These are phyloP conservation scores for Lathyrus tuberosus DNA, from an alignment of 306 rosid species.

Conservation along the genomic window DNA sequence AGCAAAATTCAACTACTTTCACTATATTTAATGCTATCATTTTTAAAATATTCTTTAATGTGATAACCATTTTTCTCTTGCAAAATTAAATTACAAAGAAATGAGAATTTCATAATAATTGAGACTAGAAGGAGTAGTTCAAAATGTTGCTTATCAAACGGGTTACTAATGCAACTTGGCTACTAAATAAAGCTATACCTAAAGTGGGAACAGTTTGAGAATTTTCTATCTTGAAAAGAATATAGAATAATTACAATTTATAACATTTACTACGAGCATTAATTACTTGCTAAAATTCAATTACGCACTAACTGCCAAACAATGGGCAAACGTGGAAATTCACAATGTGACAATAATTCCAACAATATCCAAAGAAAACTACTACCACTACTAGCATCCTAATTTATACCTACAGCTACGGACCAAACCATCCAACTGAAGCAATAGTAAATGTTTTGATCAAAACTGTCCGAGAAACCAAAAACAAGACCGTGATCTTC, in stretches of 20 bases:
- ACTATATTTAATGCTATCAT: too few species aligned
- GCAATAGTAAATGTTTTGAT: slow-evolving; percentile 5
- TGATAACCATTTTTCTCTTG: too few species aligned
- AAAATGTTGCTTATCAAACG: neutral
- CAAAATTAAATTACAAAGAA: too few species aligned
- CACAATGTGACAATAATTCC: slow-evolving; percentile 41
- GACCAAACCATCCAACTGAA: slow-evolving; percentile 22
- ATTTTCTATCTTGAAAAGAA: slow-evolving; percentile 17
- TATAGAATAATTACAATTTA: slow-evolving; percentile 17
- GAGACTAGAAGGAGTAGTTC: neutral
- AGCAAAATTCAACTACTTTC: too few species aligned
- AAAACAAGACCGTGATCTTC: slow-evolving; percentile 25
- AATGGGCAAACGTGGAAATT: slow-evolving; percentile 39
- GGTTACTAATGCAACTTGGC: slow-evolving; percentile 3
- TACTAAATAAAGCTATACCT: neutral
- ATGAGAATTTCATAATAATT: too few species aligned
- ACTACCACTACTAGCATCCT: slow-evolving; percentile 24
- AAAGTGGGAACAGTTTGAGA: neutral
- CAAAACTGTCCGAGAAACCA: slow-evolving; percentile 24
- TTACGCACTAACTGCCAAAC: slow-evolving; percentile 35
- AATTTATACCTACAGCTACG: slow-evolving; percentile 37
- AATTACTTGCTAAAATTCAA: slow-evolving; percentile 31
- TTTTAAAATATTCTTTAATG: too few species aligned
- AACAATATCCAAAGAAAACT: slow-evolving; percentile 14
- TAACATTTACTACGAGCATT: slow-evolving; percentile 21